Evolutionary conservation across 164 flowering plant species (phyloP).

Genomic region (Dillenia suffruticosa): DNA sequence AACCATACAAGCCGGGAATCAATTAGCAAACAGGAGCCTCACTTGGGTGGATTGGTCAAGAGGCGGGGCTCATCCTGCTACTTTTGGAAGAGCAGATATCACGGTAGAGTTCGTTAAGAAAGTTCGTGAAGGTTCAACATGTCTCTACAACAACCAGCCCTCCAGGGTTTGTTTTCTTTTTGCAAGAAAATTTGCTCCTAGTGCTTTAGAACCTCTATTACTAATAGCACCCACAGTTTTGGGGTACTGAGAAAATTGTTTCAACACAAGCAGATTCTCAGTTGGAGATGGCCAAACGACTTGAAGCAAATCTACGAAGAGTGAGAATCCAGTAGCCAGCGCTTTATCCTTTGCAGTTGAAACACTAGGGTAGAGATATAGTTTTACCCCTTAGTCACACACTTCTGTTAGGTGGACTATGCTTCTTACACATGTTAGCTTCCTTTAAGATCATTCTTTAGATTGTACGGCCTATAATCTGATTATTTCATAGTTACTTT

Average conservation of each 20-base stretch:
- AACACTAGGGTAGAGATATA: too few relatives aligned
- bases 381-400: too few relatives aligned
- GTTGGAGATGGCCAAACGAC: too few relatives aligned
- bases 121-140: slow-evolving; percentile 11
- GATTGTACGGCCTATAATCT: too few relatives aligned
- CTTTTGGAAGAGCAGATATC: slow-evolving; percentile 15
- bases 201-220: slow-evolving; percentile 24
- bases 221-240: slow-evolving; percentile 11
- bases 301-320: too few relatives aligned
- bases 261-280: too few relatives aligned
- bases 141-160: slow-evolving; percentile 17
- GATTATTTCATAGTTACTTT: too few relatives aligned
- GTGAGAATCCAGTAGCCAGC: too few relatives aligned
- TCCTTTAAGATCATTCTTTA: too few relatives aligned
- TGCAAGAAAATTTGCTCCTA: slow-evolving; percentile 30
- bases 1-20: slow-evolving; percentile 11
- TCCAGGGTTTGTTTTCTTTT: slow-evolving; percentile 23
- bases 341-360: too few relatives aligned
- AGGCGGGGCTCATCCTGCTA: slow-evolving; percentile 36
- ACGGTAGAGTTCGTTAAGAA: slow-evolving; percentile 17
- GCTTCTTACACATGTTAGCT: too few relatives aligned
- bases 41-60: slow-evolving; percentile 41
- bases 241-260: slow-evolving; percentile 11
- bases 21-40: slow-evolving; percentile 23
- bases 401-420: too few relatives aligned